Evolutionary conservation across 768 basidiomycete genomes (phyloP).

Genomic region (Mrakia hoshinonis): DNA sequence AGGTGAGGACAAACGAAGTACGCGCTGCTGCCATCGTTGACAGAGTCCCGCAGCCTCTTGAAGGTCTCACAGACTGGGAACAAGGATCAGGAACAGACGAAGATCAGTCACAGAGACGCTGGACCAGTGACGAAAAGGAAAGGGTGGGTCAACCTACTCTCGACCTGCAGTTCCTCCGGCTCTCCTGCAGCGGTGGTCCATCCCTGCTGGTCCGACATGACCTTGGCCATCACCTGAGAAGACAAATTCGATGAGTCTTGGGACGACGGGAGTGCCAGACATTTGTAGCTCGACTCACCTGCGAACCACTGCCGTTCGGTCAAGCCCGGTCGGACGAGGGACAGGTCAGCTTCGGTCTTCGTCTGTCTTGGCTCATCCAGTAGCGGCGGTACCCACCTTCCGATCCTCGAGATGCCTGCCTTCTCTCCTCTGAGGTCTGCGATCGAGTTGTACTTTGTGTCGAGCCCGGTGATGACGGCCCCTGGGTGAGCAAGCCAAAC

Average conservation of each 20-base stretch:
- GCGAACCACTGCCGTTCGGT: conserved; percentile 30
- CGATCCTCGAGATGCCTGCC: conserved; percentile 78
- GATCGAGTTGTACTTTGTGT: conserved; percentile 61
- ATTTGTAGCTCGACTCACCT: conserved; percentile 17
- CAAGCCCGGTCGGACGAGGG: not conserved
- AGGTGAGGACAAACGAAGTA: conserved; percentile 23
- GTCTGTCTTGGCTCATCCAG: not conserved
- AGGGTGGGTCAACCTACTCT: conserved; percentile 47
- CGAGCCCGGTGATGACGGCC: conserved; percentile 84
- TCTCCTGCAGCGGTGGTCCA: conserved; percentile 49
- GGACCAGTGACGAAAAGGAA: not conserved
- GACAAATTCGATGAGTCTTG: too few relatives aligned
- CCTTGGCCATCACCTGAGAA: conserved; percentile 89
- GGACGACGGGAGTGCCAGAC: too few relatives aligned
- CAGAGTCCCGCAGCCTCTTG: conserved; percentile 60
- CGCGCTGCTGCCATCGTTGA: conserved; percentile 71
- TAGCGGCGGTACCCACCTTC: conserved; percentile 51
- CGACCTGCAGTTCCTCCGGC: conserved; percentile 46
- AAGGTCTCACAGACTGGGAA: conserved; percentile 41
- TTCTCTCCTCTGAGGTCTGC: conserved; percentile 68
- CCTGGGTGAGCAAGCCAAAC: conserved; percentile 41
- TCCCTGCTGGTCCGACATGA: conserved; percentile 80
- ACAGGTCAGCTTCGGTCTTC: not conserved
- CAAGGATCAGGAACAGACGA: not conserved
- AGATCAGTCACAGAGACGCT: conserved; percentile 63